Evolutionary conservation across 768 basidiomycete genomes (phyloP).

Genomic region (Trametopsis cervina): DNA sequence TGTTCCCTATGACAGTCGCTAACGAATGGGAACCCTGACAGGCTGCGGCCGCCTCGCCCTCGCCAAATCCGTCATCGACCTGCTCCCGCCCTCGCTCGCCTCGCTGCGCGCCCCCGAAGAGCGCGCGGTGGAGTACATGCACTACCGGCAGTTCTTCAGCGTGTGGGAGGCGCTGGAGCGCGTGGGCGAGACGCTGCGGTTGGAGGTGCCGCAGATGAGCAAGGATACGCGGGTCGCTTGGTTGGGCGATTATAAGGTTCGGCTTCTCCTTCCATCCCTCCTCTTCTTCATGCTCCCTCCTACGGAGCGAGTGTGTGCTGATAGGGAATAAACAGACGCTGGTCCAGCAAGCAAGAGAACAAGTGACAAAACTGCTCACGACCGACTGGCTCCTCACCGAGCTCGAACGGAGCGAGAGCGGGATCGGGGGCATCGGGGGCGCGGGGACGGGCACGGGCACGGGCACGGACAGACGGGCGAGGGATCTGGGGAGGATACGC

Average conservation of each 20-base stretch:
- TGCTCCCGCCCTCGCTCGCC: constrained; percentile 59
- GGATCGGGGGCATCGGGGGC: too few species aligned
- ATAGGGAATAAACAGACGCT: constrained; percentile 34
- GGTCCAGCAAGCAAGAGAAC: constrained; percentile 57
- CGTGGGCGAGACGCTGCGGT: constrained; percentile 52
- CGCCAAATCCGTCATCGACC: constrained; percentile 50
- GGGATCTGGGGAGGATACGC: constrained; percentile 75
- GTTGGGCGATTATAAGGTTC: constrained; percentile 62
- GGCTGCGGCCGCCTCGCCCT: constrained; percentile 70
- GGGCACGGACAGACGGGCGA: too few species aligned
- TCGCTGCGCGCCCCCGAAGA: constrained; percentile 63
- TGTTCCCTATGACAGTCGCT: neutral
- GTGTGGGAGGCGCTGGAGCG: constrained; percentile 63
- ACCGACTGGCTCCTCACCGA: constrained; percentile 57
- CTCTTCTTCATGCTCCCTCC: neutral
- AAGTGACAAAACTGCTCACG: constrained; percentile 63
- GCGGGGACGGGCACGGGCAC: too few species aligned
- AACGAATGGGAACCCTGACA: constrained; percentile 20
- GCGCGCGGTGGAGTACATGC: constrained; percentile 65
- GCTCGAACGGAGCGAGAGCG: constrained; percentile 1
- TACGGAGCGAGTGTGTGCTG: neutral
- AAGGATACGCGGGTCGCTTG: constrained; percentile 53
- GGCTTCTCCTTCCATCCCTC: constrained; percentile 14
- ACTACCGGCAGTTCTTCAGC: constrained; percentile 74
- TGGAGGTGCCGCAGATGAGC: constrained; percentile 50